phyloP scores from a whole-genome alignment of 2,329 filamentous ascomycete species.

The Arthrobotrys musiformis region DNA sequence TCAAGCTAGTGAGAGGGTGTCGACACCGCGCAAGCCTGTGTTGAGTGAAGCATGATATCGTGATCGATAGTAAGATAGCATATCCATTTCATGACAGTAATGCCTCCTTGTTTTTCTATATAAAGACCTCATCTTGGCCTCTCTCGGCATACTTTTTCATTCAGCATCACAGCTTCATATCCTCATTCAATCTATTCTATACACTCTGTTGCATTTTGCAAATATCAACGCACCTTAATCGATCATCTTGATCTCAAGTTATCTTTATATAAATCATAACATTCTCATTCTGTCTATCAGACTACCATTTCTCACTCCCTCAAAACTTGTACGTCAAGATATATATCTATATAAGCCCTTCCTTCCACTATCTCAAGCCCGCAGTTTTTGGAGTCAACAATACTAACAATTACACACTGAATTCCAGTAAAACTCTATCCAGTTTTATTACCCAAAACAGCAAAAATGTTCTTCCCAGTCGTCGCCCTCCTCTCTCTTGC shows the following conservation, averaged over 20 bases:
- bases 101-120: conserved; percentile 13
- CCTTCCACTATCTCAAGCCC: background rate
- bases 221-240: conserved; percentile 27
- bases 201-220: conserved; percentile 32
- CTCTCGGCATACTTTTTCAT: background rate
- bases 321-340: background rate
- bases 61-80: background rate
- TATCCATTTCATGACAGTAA: background rate
- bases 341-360: background rate
- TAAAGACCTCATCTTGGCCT: conserved; percentile 25
- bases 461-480: conserved; percentile 37
- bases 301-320: background rate
- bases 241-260: conserved; percentile 7
- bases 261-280: background rate
- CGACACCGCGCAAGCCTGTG: background rate
- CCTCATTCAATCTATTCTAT: background rate
- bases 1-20: background rate
- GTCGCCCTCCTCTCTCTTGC: conserved; percentile 37
- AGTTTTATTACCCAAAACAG: conserved; percentile 8
- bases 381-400: background rate
- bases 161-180: conserved; percentile 21
- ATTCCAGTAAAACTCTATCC: conserved; percentile 14
- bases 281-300: background rate
- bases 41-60: conserved; percentile 4
- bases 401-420: background rate